Percentiles rank a stretch among this genome's conserved stretches.
phyloP scores from a whole-genome alignment of 139 green algal genomes.

The Coelastrella sp. region DNA sequence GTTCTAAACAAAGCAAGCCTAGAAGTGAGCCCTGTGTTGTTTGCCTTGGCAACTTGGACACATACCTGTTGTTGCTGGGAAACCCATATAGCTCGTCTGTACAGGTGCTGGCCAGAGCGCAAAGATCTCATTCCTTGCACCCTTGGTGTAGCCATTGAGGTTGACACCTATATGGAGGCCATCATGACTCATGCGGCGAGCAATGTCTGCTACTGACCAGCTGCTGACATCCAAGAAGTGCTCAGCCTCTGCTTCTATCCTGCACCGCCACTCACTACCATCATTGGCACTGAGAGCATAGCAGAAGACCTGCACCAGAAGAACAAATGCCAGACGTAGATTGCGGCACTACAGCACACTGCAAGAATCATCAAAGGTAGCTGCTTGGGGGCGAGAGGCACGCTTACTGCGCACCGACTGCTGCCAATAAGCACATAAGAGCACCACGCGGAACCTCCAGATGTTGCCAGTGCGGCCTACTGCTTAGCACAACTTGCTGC shows the following conservation, averaged over 20 bases:
- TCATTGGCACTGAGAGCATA: conserved; percentile 88
- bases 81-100: conserved; percentile 91
- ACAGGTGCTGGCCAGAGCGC: conserved; percentile 87
- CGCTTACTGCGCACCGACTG: no score
- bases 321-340: not conserved
- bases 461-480: no score
- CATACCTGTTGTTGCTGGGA: conserved; percentile 82
- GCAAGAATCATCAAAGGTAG: no score
- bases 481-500: no score
- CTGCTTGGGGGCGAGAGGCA: no score
- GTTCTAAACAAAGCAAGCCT: no score
- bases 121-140: conserved; percentile 95
- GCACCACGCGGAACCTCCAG: no score
- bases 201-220: conserved; percentile 65
- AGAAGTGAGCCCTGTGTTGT: not conserved
- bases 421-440: no score
- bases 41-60: not conserved
- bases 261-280: conserved; percentile 77
- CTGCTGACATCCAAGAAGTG: conserved; percentile 86
- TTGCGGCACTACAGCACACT: not conserved
- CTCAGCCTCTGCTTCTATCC: conserved; percentile 82
- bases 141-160: conserved; percentile 96
- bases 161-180: conserved; percentile 88
- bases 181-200: conserved; percentile 73
- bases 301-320: conserved; percentile 85